Base-by-base conservation (phyloP, 78 protist genomes). In the Cavenderia fasciculata region DNA sequence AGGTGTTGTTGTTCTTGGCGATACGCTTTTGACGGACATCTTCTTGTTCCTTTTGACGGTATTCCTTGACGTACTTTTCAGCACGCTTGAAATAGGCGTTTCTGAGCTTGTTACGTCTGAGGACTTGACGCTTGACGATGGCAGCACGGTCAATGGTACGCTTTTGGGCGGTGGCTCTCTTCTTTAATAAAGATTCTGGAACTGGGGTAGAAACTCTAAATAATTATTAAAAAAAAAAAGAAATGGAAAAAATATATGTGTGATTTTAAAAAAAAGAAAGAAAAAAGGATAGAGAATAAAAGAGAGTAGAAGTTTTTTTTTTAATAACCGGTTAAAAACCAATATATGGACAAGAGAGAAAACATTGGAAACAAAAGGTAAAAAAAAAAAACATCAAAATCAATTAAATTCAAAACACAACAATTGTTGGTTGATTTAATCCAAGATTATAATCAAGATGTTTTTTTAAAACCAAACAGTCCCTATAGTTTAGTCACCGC, bases 1-100 rank as follows among this genome's bases (percentile, higher is more conserved):
- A 97, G 94, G 70, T 75, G 54, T 99, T 99, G 71, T 56, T 31
- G 75, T 59, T 66, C 84, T 94, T 92, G 71, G 99, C 99, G 25
- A 59, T 59, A 73, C 99, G 96, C 65, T 92, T 65, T 40, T 74
- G 51, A 46, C 85, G 85, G 76, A 97, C 51, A 25, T 70, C 73
- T 52, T 74, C 57, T 34, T 40, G 29, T 90, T 97, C 99, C 2
- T 27, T 11, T 38, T 5, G 14, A 61, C 72, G 88, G 97, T 98
- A 98, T 95, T 97, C 97, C 78, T 87, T 54, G 21, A 54, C 96
- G 94, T 98, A 98, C 85, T 85, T 51, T 70, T 82, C 96, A 40
- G 98, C 99, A 40, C 96, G 94, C 77, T 91, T 89, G 96, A 96
- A 92, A 59, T 74, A 74, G 62, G 54, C 51, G 5, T 85, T 51